These are phyloP conservation scores for Fusarium newnesense DNA, from an alignment of 2,329 filamentous ascomycete genomes.

Conservation along the genomic window DNA sequence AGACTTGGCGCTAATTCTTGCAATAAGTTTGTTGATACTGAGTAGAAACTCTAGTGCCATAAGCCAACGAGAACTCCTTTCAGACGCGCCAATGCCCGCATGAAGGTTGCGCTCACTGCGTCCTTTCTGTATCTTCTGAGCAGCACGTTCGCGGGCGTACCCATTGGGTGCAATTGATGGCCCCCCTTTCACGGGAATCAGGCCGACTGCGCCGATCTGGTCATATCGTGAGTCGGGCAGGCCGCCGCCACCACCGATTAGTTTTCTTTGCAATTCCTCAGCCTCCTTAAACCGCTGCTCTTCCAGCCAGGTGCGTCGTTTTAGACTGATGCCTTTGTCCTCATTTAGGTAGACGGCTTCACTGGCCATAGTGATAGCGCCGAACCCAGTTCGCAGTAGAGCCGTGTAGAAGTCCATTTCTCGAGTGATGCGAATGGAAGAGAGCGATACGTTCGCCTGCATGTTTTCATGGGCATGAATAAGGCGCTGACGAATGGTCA, in stretches of 20 bases:
- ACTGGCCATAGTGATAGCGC: slow-evolving; percentile 89
- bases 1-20: slow-evolving; percentile 47
- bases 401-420: slow-evolving; percentile 97
- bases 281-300: slow-evolving; percentile 85
- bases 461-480: slow-evolving; percentile 83
- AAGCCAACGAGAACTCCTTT: slow-evolving; percentile 81
- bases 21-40: slow-evolving; percentile 68
- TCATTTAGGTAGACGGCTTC: slow-evolving; percentile 97
- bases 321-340: slow-evolving; percentile 78
- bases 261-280: slow-evolving; percentile 66
- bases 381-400: slow-evolving; percentile 86
- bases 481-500: slow-evolving; percentile 69
- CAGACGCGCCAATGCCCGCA: slow-evolving; percentile 80
- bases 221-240: slow-evolving; percentile 61
- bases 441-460: slow-evolving; percentile 89
- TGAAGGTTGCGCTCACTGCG: slow-evolving; percentile 58
- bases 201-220: slow-evolving; percentile 63
- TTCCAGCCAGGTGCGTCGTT: slow-evolving; percentile 88
- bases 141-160: slow-evolving; percentile 76
- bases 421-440: slow-evolving; percentile 81
- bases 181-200: slow-evolving; percentile 64
- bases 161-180: slow-evolving; percentile 61
- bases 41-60: slow-evolving; percentile 80
- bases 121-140: slow-evolving; percentile 64
- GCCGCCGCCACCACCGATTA: slow-evolving; percentile 59